Conservation (phyloP, 2,329 filamentous ascomycete genomes). For the Aspergillus flavus region DNA sequence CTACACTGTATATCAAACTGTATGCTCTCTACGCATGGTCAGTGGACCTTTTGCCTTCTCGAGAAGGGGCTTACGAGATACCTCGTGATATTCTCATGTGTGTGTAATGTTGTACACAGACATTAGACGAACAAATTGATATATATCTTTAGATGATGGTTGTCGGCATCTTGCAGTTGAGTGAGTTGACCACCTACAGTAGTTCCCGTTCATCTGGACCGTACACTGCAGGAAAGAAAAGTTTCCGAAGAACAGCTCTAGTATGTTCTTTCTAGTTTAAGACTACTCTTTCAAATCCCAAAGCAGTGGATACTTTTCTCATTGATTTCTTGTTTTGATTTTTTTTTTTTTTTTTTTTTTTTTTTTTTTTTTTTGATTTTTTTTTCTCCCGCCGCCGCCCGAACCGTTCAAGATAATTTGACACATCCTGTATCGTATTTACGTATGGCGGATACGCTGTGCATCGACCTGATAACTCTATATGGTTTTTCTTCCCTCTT, state of each 20-base stretch:
- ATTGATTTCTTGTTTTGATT: neutral
- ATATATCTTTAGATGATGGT: neutral
- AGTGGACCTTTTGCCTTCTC: neutral
- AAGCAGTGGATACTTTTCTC: neutral
- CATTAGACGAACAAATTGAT: neutral
- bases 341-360: neutral
- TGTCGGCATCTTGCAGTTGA: neutral
- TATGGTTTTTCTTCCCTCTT: neutral
- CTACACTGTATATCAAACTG: neutral
- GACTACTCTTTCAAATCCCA: neutral
- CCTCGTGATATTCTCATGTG: neutral
- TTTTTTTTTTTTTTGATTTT: neutral
- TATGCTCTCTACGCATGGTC: neutral
- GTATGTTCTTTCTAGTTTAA: neutral
- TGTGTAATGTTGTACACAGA: neutral
- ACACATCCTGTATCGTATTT: slow-evolving; percentile 4
- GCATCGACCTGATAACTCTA: neutral
- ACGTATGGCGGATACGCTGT: neutral
- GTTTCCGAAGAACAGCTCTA: slow-evolving; percentile 9
- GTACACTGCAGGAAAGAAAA: slow-evolving; percentile 18
- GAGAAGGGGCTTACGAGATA: neutral
- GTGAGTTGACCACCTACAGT: slow-evolving; percentile 1
- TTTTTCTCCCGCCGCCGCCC: slow-evolving; percentile 16
- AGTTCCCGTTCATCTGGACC: slow-evolving; percentile 11
- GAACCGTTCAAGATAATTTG: slow-evolving; percentile 13